Conservation (phyloP, 176 grass and related monocot genomes). For the Olyra latifolia region DNA sequence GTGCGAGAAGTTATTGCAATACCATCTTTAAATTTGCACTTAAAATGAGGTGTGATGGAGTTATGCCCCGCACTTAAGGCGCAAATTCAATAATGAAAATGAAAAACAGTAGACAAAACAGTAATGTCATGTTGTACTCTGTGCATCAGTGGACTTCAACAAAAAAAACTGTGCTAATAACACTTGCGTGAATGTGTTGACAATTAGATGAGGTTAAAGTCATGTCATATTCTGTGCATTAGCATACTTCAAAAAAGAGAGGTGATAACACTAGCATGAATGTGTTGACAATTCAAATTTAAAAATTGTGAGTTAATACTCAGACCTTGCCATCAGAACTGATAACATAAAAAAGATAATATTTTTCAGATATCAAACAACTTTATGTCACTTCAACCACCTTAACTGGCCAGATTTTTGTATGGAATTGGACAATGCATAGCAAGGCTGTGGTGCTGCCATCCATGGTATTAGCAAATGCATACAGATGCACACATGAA, state of each 20-base stretch:
- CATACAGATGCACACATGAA: neutral
- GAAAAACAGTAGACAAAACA: neutral
- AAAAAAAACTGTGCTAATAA: neutral
- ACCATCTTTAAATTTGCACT: neutral
- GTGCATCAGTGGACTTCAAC: neutral
- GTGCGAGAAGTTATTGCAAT: neutral
- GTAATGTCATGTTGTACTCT: neutral
- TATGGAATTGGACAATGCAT: neutral
- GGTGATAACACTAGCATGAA: neutral
- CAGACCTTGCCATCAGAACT: neutral
- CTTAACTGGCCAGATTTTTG: neutral
- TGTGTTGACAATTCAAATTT: neutral
- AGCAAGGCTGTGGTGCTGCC: neutral
- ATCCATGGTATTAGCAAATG: neutral
- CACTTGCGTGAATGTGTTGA: neutral
- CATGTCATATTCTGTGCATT: neutral
- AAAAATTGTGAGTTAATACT: neutral
- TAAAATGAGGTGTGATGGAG: neutral
- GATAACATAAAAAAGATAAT: neutral
- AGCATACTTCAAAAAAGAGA: neutral
- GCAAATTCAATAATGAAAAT: constrained; percentile 1
- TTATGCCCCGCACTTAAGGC: neutral
- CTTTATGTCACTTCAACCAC: neutral
- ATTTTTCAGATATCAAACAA: neutral
- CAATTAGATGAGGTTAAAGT: neutral